phyloP scores from a whole-genome alignment of 352 stramenopile species.

The Elongisporangium senticosum region DNA sequence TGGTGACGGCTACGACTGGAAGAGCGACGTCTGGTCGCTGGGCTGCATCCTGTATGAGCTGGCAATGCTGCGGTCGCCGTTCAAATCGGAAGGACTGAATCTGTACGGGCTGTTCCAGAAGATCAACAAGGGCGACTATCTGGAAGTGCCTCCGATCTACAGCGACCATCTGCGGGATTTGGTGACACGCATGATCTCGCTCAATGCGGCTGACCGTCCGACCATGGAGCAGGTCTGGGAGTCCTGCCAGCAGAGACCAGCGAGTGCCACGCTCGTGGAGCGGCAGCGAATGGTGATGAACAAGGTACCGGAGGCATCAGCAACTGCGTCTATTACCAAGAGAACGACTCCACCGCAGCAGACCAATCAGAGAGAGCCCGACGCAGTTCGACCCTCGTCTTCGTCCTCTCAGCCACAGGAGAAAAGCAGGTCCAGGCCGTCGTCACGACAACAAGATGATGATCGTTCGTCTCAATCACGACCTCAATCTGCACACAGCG shows the following conservation, averaged over 20 bases:
- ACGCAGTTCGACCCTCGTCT: slow-evolving; percentile 4
- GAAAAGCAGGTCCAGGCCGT: slow-evolving; percentile 1
- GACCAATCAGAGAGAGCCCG: slow-evolving; percentile 4
- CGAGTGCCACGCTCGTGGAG: slow-evolving; percentile 25
- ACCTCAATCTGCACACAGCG: slow-evolving; percentile 26
- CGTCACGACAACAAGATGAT: slow-evolving; percentile 2
- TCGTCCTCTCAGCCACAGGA: slow-evolving; percentile 20
- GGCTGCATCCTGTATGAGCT: slow-evolving; percentile 96
- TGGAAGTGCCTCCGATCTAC: slow-evolving; percentile 53
- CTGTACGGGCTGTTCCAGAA: slow-evolving; percentile 91
- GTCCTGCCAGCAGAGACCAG: slow-evolving; percentile 30
- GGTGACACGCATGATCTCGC: slow-evolving; percentile 69
- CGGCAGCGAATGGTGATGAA: slow-evolving; percentile 16
- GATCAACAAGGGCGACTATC: slow-evolving; percentile 84
- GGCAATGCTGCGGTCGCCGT: slow-evolving; percentile 90
- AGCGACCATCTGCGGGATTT: slow-evolving; percentile 50
- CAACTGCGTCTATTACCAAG: slow-evolving; percentile 6
- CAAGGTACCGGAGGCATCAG: slow-evolving; percentile 6
- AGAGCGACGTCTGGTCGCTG: slow-evolving; percentile 94
- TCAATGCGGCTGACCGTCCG: slow-evolving; percentile 48
- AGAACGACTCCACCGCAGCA: slow-evolving; percentile 14
- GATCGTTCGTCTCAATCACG: slow-evolving; percentile 18
- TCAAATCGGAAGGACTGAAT: slow-evolving; percentile 91
- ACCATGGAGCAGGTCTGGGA: slow-evolving; percentile 66
- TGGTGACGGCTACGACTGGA: slow-evolving; percentile 93